phyloP scores from a whole-genome alignment of 225 moss, liverwort and hornwort genomes.

The Polytrichum formosum region DNA sequence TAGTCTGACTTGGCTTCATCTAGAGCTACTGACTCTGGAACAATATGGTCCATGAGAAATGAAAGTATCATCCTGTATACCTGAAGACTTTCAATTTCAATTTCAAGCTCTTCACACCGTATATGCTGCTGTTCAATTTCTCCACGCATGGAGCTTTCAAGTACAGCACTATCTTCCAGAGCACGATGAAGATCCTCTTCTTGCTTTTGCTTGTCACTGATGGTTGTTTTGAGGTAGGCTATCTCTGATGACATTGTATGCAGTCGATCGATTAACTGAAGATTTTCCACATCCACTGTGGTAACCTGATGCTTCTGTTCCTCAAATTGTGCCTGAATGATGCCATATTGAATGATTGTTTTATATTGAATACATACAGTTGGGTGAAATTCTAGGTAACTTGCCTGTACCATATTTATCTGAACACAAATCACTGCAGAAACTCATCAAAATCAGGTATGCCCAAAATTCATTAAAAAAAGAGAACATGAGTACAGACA shows the following conservation, averaged over 20 bases:
- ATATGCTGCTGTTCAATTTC: constrained; percentile 86
- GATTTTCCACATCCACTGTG: constrained; percentile 92
- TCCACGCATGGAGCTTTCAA: constrained; percentile 91
- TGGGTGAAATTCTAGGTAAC: too few relatives aligned
- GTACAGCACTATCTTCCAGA: constrained; percentile 76
- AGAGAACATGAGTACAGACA: too few relatives aligned
- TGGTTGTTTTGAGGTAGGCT: constrained; percentile 72
- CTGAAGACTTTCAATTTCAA: constrained; percentile 77
- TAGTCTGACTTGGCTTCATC: too few relatives aligned
- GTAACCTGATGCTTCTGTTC: constrained; percentile 97
- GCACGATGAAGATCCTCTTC: constrained; percentile 84
- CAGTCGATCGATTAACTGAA: constrained; percentile 95
- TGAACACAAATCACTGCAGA: too few relatives aligned
- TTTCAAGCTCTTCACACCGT: constrained; percentile 74
- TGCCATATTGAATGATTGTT: constrained; percentile 6
- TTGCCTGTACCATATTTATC: too few relatives aligned
- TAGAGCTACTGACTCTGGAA: too few relatives aligned
- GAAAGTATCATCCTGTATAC: constrained; percentile 19
- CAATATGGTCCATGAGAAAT: neutral
- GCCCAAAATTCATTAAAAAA: too few relatives aligned
- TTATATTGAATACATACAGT: constrained; percentile 3
- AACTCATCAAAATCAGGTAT: too few relatives aligned
- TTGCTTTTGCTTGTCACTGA: constrained; percentile 81
- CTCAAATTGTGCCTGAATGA: constrained; percentile 74
- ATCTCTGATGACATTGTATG: constrained; percentile 97